phyloP scores from a whole-genome alignment of 306 rosid genomes.

The Ochetophila trinervis region DNA sequence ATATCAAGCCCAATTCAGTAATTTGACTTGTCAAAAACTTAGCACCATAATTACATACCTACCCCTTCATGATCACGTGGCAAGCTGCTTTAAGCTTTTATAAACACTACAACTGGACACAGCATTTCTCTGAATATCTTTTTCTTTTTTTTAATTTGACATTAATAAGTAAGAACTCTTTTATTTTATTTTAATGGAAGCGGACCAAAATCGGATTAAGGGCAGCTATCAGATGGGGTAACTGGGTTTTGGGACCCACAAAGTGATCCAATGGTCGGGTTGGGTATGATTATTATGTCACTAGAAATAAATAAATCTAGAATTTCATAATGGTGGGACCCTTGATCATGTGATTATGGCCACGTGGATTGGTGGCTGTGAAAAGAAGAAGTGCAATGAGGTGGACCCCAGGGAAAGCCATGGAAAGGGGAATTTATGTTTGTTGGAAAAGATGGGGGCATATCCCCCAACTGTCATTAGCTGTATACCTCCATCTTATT shows the following conservation, averaged over 20 bases:
- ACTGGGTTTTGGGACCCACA: constrained; percentile 5
- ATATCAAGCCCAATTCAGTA: background rate
- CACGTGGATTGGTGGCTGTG: constrained; percentile 17
- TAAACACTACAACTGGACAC: background rate
- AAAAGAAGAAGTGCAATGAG: background rate
- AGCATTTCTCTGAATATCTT: background rate
- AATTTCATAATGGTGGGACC: background rate
- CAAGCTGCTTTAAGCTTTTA: constrained; percentile 4
- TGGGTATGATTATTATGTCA: constrained; percentile 15
- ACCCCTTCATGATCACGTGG: background rate
- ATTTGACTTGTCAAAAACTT: background rate
- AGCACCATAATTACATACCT: background rate
- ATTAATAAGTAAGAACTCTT: background rate
- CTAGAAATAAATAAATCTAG: constrained; percentile 6
- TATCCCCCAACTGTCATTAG: constrained; percentile 1
- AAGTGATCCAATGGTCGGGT: background rate
- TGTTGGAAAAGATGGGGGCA: background rate
- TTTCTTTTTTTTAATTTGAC: background rate
- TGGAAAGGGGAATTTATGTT: constrained; percentile 2
- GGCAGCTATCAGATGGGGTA: background rate
- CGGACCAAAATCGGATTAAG: background rate
- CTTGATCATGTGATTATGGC: constrained; percentile 9
- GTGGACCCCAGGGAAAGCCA: background rate
- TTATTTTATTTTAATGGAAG: constrained; percentile 4
- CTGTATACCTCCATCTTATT: background rate